Base-by-base conservation (phyloP, 352 stramenopile genomes). In the Phytophthora melonis region DNA sequence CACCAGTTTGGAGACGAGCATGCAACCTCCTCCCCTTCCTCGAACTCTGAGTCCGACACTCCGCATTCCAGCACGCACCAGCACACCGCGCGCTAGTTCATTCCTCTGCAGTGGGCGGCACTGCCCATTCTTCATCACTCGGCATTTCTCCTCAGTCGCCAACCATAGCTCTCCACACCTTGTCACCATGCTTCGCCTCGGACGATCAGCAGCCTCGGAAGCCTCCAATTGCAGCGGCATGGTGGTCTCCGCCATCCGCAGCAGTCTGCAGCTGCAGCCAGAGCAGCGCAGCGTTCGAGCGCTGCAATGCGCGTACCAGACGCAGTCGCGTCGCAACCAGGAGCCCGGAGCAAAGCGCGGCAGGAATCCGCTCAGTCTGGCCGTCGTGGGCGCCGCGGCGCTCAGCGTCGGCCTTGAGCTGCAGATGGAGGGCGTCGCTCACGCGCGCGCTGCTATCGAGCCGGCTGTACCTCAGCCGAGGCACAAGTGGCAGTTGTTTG, bases 401-500 rank as follows among this genome's bases (percentile, higher is more conserved):
- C 74, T 93, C 45, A 86, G 77, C 50, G 58, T 89, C 49, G 72
- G 72, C 0, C 56, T 89, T 2, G 69, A 83, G 27, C 41, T 80
- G 3, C 69, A 88, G 23, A 66, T 34, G 32, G 82, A 86, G 11
- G 55, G 74, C 16, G 75, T 78, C 43, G 69, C 83, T 0, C 81
- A 92, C 16, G 60, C 78, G 8, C 74, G 80, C 57, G 75, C 84
- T 5, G 70, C 75, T 9, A 78, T 88, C 54, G 79, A 85, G 58
- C 62, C 68, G 14, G 34, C 57, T 41, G 30, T 41, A 10, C 57
- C 21, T 43, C 59, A 58, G 43, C 66, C 55, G 11, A 32, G 55
- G 10, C 70, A 79, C 54, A 83, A 78, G 25, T 93, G 81, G 81
- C 86, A 92, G 52, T 66, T 93, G 30, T 89, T 89, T 32, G 85